Base-by-base conservation (phyloP, 208 protist species). In the Trypanosoma avium region DNA sequence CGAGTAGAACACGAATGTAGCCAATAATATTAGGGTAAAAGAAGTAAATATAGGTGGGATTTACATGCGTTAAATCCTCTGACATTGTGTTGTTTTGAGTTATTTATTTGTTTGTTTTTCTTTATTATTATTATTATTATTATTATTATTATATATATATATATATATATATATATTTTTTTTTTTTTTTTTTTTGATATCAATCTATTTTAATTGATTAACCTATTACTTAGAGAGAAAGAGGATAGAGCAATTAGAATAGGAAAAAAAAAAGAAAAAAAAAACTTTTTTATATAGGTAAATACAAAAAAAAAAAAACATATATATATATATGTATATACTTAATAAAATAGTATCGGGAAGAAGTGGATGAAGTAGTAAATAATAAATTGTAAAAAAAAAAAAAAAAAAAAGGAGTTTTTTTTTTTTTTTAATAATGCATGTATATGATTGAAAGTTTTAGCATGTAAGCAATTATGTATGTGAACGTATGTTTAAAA, bases 11-110 rank as follows among this genome's bases (percentile, higher is more conserved):
- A 46, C 96, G 82, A 19, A 47, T 53, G 61, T 97, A 98, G 38
- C 96, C 95, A 57, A 97, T 97, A 7, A 98, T 45, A 57, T 98
- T 98, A 13, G 95, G 95, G 56, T 93, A 87, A 47, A 93, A 97
- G 38, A 89, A 65, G 46, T 73, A 82, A 15, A 95, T 67, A 30
- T 68, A 22, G n/a, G 10, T 7, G 7, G 61, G 69, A 6, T 9
- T 64, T 2, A 55, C 56, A 8, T 6, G 3, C 0, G 21, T 40
- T 12, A 46, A 1, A 55, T 15, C 24, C 2, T 4, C 33, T 12
- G 30, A 40, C 27, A 46, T 21, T 40, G 47, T 27, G 43, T 27
- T 48, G 54, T 9, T n/a, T 42, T 24, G 21, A 22, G 26, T 12
- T 13, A 27, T 13, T 32, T n/a, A 19, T 47, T 47, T 13, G 17